Evolutionary conservation across 2,329 filamentous ascomycete genomes (phyloP), one percentile per base, ranked within the genome.

Genomic region (Trichoderma koningiopsis): DNA sequence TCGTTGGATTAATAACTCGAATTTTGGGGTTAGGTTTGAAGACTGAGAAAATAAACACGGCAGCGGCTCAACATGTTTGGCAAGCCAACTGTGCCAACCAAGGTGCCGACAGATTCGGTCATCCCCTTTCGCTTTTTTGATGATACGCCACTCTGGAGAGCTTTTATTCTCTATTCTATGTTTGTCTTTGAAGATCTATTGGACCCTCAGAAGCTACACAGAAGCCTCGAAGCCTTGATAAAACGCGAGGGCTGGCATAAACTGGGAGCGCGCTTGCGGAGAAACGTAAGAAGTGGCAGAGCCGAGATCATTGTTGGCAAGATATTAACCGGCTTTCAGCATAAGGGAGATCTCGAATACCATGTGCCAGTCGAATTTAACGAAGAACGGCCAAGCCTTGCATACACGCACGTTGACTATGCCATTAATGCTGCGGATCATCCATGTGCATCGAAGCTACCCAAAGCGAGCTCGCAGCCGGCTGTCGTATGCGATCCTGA

Each of bases 401-500:
- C 43, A 4, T 47, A n/a, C 43, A 10, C 43, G 2, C 43, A 47
- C 43, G 43, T 47, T 47, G 43, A 47, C 8, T 22, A 47, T 7
- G 43, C 19, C 19, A 43, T 56, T 19, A 1, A 16, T 43, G 49
- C 61, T n/a, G 61, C 61, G 10, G 24, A n/a, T 11, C 61, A 64
- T 3, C 49, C 49, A 5, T 11, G n/a, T n/a, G 49, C 61, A 10
- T 64, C 61, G 14, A 64, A 64, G 22, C n/a, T 64, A 22, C 43
- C 43, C 19, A n/a, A 47, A 47, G 49, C 61, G 1, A 64, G 31
- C 16, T 14, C 49, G 4, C 16, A 6, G 19, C 61, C 61, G 7
- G 61, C 61, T 6, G 13, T 64, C 6, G n/a, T 64, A 24, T n/a
- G 61, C n/a, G 49, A 64, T 16, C 61, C 61, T 16, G 49, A 64